Evolutionary conservation across 2,329 filamentous ascomycete species (phyloP).

Genomic region (Graphilbum ipis-grandicollis): DNA sequence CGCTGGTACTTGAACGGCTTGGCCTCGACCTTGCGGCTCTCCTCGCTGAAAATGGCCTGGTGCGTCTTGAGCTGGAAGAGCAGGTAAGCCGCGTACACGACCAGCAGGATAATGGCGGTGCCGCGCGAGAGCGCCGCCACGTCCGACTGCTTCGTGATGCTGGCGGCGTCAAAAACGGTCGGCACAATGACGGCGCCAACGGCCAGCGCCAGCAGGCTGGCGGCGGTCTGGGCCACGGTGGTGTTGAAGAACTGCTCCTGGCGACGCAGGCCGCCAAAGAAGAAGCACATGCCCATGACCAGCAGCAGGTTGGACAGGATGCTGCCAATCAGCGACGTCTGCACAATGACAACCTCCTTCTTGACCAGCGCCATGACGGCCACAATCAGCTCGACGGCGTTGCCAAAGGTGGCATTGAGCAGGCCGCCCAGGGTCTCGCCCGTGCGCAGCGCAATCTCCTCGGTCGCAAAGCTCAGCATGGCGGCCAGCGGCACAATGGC

Average conservation of each 20-base stretch:
- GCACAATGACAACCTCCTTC: slow-evolving; percentile 64
- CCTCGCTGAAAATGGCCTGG: slow-evolving; percentile 58
- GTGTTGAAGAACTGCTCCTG: slow-evolving; percentile 80
- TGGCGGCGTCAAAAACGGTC: slow-evolving; percentile 56
- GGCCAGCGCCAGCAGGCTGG: slow-evolving; percentile 61
- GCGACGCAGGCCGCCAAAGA: slow-evolving; percentile 65
- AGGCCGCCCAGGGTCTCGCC: slow-evolving; percentile 80
- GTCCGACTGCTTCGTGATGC: slow-evolving; percentile 22
- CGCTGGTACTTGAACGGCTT: slow-evolving; percentile 23
- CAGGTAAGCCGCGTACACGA: slow-evolving; percentile 72
- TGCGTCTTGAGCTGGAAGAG: slow-evolving; percentile 88
- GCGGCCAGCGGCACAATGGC: slow-evolving; percentile 79
- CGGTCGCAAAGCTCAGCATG: slow-evolving; percentile 69
- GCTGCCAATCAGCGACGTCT: slow-evolving; percentile 81
- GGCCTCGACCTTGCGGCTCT: slow-evolving; percentile 59
- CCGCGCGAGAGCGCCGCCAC: slow-evolving; percentile 53
- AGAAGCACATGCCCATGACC: slow-evolving; percentile 85
- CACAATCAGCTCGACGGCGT: slow-evolving; percentile 80
- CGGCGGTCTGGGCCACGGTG: slow-evolving; percentile 78
- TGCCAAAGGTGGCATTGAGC: slow-evolving; percentile 79
- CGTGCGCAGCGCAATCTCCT: slow-evolving; percentile 67
- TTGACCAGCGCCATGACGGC: slow-evolving; percentile 67
- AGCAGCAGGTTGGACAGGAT: slow-evolving; percentile 83
- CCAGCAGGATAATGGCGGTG: slow-evolving; percentile 60
- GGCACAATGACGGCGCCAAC: slow-evolving; percentile 77